Evolutionary conservation across 805 yeast genomes (phyloP).

Genomic region (Myxozyma lipomycoides): DNA sequence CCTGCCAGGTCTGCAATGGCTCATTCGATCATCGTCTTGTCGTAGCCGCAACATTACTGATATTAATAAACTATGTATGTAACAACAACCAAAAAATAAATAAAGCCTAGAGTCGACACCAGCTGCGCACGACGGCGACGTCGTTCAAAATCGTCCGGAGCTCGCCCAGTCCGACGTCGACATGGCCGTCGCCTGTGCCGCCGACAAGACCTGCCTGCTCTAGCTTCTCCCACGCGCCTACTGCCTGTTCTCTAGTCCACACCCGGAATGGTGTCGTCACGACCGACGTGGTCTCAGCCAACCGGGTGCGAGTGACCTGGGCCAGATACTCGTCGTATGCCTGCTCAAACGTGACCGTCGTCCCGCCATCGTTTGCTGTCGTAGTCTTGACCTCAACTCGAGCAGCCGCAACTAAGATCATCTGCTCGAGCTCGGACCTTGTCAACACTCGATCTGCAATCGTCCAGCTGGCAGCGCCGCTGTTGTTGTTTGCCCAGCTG

Average conservation of each 20-base stretch:
- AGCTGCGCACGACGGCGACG: constrained; percentile 1
- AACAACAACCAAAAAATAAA: too few species aligned
- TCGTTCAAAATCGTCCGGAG: constrained; percentile 1
- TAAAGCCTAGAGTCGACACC: constrained; percentile 3
- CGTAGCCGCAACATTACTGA: too few species aligned
- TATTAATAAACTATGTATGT: too few species aligned
- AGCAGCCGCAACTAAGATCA: constrained; percentile 69
- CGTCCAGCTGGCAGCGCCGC: constrained; percentile 10
- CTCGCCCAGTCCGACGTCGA: constrained; percentile 13
- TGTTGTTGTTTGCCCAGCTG: not conserved
- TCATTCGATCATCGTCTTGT: too few species aligned
- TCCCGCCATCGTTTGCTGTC: constrained; percentile 30
- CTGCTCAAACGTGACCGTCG: constrained; percentile 66
- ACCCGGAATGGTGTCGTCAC: constrained; percentile 40
- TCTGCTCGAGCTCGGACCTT: constrained; percentile 67
- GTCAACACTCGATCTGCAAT: constrained; percentile 31
- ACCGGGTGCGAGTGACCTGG: constrained; percentile 17
- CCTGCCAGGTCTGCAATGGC: too few species aligned
- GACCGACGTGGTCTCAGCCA: constrained; percentile 44
- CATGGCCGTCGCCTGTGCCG: constrained; percentile 30
- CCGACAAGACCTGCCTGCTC: constrained; percentile 51
- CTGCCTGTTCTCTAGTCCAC: constrained; percentile 60
- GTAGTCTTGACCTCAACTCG: constrained; percentile 54
- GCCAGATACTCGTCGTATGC: constrained; percentile 66
- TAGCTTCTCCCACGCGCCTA: constrained; percentile 71